A percentile compares a stretch with the other conserved stretches of the same genome.
Evolutionary conservation across 345 rosid species (phyloP).

Genomic region (Laguncularia racemosa): DNA sequence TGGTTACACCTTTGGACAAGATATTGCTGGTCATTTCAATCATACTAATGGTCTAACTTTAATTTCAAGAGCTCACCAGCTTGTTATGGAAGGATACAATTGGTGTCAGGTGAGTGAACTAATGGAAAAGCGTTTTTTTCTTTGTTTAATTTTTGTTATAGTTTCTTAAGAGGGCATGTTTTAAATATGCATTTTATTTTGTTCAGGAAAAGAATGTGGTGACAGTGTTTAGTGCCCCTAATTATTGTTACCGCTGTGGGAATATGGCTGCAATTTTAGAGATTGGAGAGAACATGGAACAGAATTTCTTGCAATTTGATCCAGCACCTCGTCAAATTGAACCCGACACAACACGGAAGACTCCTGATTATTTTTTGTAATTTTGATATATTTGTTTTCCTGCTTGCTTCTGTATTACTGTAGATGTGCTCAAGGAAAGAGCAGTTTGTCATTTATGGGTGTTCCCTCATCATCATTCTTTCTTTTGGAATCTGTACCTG

Average conservation of each 20-base stretch:
- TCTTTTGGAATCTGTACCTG: conserved; percentile 27
- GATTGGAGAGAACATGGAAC: conserved; percentile 93
- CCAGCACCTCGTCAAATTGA: conserved; percentile 94
- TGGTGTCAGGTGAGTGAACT: conserved; percentile 76
- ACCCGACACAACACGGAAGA: conserved; percentile 91
- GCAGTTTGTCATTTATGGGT: conserved; percentile 36
- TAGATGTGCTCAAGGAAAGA: conserved; percentile 39
- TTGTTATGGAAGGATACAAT: conserved; percentile 93
- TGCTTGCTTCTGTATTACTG: conserved; percentile 23
- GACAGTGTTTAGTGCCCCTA: conserved; percentile 93
- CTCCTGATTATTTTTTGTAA: conserved; percentile 97
- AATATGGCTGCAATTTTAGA: conserved; percentile 97
- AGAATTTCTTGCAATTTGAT: conserved; percentile 88
- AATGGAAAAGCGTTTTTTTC: neutral
- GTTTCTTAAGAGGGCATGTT: too few species aligned
- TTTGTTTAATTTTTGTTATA: neutral
- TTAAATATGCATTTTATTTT: too few species aligned
- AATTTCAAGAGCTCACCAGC: conserved; percentile 95
- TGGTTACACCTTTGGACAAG: conserved; percentile 93
- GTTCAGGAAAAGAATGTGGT: conserved; percentile 80
- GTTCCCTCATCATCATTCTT: conserved; percentile 30
- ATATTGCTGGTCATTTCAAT: conserved; percentile 79
- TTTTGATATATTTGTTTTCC: conserved; percentile 22
- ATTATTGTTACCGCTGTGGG: conserved; percentile 91
- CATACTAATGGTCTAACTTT: conserved; percentile 79